Evolutionary conservation across 192 early-diverging fungal genomes (phyloP).

Genomic region (Piromyces sp.): DNA sequence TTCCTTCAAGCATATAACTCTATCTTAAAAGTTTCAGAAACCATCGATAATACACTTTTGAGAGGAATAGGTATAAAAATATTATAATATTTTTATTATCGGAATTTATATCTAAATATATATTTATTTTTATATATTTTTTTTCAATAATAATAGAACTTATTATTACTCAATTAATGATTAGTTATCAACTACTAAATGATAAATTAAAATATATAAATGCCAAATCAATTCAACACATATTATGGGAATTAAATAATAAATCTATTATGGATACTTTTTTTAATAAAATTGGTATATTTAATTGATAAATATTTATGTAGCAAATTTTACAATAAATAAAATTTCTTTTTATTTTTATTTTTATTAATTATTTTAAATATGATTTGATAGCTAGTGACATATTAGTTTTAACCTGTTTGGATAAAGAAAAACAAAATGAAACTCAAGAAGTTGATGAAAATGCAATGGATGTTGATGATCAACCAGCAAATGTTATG

Average conservation of each 20-base stretch:
- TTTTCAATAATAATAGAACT: no score
- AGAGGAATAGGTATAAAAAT: slow-evolving; percentile 15
- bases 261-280: not conserved
- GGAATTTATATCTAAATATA: no score
- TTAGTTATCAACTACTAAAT: not conserved
- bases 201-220: not conserved
- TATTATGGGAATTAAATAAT: not conserved
- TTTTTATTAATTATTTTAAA: not conserved
- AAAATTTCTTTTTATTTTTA: no score
- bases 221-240: not conserved
- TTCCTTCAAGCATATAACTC: slow-evolving; percentile 44
- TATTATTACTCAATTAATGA: not conserved
- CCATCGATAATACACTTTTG: slow-evolving; percentile 22
- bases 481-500: not conserved
- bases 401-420: not conserved
- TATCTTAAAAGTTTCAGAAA: slow-evolving; percentile 25
- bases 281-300: not conserved
- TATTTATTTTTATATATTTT: no score
- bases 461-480: not conserved
- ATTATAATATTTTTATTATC: no score
- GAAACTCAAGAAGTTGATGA: not conserved
- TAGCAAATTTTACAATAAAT: no score
- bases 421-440: not conserved
- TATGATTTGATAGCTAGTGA: not conserved
- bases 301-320: no score